phyloP scores from a whole-genome alignment of 202 grass and related monocot species.

The Dendrocalamus latiflorus region DNA sequence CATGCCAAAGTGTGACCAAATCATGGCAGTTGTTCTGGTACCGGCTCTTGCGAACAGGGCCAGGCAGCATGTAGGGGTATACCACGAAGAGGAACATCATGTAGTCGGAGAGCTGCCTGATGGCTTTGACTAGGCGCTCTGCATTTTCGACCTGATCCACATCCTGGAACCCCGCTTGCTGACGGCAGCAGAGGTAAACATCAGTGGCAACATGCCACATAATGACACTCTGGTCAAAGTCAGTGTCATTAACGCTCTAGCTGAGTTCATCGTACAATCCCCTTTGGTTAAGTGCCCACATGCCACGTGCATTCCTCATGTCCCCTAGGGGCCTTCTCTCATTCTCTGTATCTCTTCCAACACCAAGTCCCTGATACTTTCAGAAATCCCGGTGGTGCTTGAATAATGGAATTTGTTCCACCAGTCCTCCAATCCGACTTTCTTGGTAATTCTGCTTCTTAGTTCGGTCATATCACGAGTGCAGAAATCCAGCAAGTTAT shows the following conservation, averaged over 20 bases:
- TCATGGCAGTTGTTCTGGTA: no score
- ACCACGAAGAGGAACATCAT: neutral
- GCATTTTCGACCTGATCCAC: no score
- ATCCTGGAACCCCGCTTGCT: no score
- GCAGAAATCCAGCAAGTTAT: slow-evolving; percentile 28
- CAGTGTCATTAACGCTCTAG: neutral
- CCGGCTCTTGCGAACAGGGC: neutral
- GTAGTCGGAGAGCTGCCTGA: neutral
- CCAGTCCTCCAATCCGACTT: neutral
- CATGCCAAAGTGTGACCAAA: no score
- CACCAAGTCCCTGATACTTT: neutral
- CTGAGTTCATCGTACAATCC: neutral
- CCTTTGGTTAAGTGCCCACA: neutral
- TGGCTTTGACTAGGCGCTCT: neutral
- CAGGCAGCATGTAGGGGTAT: neutral
- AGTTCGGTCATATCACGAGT: neutral
- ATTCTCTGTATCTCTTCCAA: neutral
- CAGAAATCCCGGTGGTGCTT: neutral
- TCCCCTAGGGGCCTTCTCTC: neutral
- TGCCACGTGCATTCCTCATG: slow-evolving; percentile 1
- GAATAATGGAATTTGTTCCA: slow-evolving; percentile 28
- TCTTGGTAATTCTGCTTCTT: neutral
- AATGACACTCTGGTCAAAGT: neutral
- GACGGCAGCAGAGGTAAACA: neutral
- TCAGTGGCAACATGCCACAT: slow-evolving; percentile 1